Base-by-base conservation (phyloP, 257 asterid genomes). In the Cynanchum wilfordii region DNA sequence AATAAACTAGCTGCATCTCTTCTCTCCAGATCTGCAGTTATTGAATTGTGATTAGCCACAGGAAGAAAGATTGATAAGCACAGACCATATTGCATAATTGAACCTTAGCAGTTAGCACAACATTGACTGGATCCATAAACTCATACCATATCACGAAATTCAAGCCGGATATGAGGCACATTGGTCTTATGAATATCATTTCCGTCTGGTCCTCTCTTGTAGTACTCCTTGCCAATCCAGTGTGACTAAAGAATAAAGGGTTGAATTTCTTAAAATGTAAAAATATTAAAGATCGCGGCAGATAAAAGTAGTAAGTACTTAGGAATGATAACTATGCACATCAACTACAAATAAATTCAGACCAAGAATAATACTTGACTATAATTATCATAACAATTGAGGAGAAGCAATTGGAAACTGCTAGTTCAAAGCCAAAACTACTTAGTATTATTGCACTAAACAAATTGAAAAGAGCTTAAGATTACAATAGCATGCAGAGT, bases 151-250 rank as follows among this genome's bases (percentile, higher is more conserved):
- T 94, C 96, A 58, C 98, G 96, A 78, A 94, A 94, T 76, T 91
- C 97, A 42, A 94, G 88, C 75, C 99, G 86, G 76, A 94, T 91
- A 76, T 90, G 96, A 75, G 99, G 99, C 71, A 94, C 99, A 72
- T 94, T 94, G 56, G 99, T 94, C 90, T 79, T 88, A 84, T 81
- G 99, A 79, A 91, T 94, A 80, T 94, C 96, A 69, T 94, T 94
- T 62, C 99, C 99, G 75, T 91, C 89, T 3, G 99, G 96, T 62
- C 97, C 96, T 69, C 87, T 92, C 85, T 72, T 88, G 89, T 72
- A 91, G 83, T 94, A 94, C 80, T 80, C 93, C 86, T 85, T 82
- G 24, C 97, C 99, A 51, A 94, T 78, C 99, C 99, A 94, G 81
- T 94, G 99, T 19, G 97, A 77, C 99, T 94, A 86, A 51, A 60